These are phyloP conservation scores for Conoideocrella luteorostrata DNA, from an alignment of 2,329 filamentous ascomycete species.

Conservation along the genomic window DNA sequence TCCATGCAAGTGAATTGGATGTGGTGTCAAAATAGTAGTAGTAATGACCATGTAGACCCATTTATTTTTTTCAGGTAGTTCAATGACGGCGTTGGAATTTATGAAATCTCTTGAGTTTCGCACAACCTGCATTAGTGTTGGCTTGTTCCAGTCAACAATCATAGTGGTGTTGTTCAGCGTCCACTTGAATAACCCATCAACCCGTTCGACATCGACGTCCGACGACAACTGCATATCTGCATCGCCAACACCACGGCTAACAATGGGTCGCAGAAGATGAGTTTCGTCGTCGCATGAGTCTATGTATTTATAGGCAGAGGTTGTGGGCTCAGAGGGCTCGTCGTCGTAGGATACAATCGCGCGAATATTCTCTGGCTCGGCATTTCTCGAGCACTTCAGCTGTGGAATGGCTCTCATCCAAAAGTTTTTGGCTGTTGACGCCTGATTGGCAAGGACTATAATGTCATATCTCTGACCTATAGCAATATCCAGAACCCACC, in stretches of 20 bases:
- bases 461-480: constrained; percentile 41
- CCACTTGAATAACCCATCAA: constrained; percentile 6
- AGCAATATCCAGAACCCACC: constrained; percentile 42
- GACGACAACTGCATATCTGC: too few species aligned
- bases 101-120: constrained; percentile 14
- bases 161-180: constrained; percentile 23
- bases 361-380: constrained; percentile 34
- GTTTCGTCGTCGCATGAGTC: background rate
- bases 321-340: constrained; percentile 9
- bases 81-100: constrained; percentile 21
- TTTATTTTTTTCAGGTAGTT: constrained; percentile 17
- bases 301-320: background rate
- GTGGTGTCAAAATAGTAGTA: constrained; percentile 17
- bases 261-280: background rate
- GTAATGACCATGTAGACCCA: constrained; percentile 26
- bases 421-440: constrained; percentile 29
- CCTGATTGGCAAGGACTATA: constrained; percentile 33
- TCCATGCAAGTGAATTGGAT: constrained; percentile 32
- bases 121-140: constrained; percentile 21
- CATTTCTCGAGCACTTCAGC: constrained; percentile 32
- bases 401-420: constrained; percentile 37
- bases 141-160: constrained; percentile 23
- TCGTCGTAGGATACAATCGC: constrained; percentile 41
- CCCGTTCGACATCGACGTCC: too few species aligned
- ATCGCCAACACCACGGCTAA: background rate